Percentiles rank a stretch among this genome's conserved stretches.
phyloP scores from a whole-genome alignment of 2,329 filamentous ascomycete genomes.

The Daldinia eschscholtzii region DNA sequence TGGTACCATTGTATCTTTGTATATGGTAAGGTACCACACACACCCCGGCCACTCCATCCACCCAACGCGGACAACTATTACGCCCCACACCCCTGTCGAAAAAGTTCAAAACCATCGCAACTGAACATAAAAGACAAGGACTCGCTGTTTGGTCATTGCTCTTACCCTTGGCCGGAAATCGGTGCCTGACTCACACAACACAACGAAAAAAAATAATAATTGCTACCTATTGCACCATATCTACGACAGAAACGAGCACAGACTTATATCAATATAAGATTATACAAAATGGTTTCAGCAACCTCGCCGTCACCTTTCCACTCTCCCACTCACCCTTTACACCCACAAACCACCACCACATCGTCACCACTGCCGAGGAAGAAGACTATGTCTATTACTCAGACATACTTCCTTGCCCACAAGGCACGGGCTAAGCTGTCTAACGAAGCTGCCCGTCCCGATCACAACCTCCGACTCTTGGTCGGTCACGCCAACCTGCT shows the following conservation, averaged over 20 bases:
- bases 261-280: conserved; percentile 28
- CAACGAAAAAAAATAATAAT: conserved; percentile 42
- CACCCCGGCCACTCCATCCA: conserved; percentile 17
- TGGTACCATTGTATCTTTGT: conserved; percentile 27
- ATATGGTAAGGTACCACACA: conserved; percentile 18
- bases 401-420: conserved; percentile 98
- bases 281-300: conserved; percentile 55
- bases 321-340: conserved; percentile 50
- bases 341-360: conserved; percentile 52
- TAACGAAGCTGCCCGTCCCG: conserved; percentile 86
- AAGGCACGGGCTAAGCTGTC: conserved; percentile 97
- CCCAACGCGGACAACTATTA: conserved; percentile 35
- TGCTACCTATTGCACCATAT: conserved; percentile 51
- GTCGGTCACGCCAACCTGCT: conserved; percentile 99
- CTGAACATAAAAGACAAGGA: conserved; percentile 52
- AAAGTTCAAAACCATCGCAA: conserved; percentile 46
- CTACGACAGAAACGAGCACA: conserved; percentile 47
- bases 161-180: conserved; percentile 50
- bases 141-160: conserved; percentile 48
- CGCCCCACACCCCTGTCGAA: conserved; percentile 44
- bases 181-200: conserved; percentile 56
- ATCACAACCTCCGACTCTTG: conserved; percentile 94
- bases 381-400: conserved; percentile 96
- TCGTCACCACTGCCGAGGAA: conserved; percentile 64
- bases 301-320: conserved; percentile 46